These are phyloP conservation scores for Mycena floridula DNA, from an alignment of 768 basidiomycete genomes.

Conservation along the genomic window DNA sequence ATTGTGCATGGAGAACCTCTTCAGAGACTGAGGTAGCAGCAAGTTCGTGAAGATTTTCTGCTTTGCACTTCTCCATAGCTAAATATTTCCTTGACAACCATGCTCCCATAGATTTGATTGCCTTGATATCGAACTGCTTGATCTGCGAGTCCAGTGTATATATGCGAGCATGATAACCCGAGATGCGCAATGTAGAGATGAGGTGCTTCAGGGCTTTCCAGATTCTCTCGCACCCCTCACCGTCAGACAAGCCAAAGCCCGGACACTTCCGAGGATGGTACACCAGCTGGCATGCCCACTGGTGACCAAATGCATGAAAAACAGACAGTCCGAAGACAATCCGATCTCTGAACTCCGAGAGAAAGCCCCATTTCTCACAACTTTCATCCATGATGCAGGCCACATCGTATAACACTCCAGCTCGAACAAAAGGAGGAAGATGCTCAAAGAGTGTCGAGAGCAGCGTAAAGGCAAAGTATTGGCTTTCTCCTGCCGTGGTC, in stretches of 20 bases:
- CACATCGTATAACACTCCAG: too few species aligned
- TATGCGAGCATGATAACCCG: conserved; percentile 10
- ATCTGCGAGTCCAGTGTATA: conserved; percentile 12
- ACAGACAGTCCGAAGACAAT: too few species aligned
- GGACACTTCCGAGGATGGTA: too few species aligned
- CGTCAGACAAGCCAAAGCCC: conserved; percentile 19
- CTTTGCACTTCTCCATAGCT: neutral
- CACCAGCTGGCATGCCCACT: too few species aligned
- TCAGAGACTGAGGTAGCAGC: neutral
- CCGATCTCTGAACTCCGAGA: too few species aligned
- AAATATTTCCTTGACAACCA: conserved; percentile 10
- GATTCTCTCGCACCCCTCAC: conserved; percentile 20
- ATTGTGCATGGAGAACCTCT: conserved; percentile 4
- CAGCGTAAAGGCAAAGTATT: too few species aligned
- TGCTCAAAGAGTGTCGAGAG: too few species aligned
- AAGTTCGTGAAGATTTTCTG: neutral
- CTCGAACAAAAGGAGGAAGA: too few species aligned
- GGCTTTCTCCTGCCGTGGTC: too few species aligned
- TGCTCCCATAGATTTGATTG: conserved; percentile 4
- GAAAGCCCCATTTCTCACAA: too few species aligned
- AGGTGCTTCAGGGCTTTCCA: conserved; percentile 17
- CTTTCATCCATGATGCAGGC: too few species aligned
- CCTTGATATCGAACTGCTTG: conserved; percentile 5
- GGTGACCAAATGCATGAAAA: too few species aligned
- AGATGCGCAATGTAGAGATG: conserved; percentile 13